Conservation (phyloP, 2,329 filamentous ascomycete genomes). For the Diaporthe citriasiana region DNA sequence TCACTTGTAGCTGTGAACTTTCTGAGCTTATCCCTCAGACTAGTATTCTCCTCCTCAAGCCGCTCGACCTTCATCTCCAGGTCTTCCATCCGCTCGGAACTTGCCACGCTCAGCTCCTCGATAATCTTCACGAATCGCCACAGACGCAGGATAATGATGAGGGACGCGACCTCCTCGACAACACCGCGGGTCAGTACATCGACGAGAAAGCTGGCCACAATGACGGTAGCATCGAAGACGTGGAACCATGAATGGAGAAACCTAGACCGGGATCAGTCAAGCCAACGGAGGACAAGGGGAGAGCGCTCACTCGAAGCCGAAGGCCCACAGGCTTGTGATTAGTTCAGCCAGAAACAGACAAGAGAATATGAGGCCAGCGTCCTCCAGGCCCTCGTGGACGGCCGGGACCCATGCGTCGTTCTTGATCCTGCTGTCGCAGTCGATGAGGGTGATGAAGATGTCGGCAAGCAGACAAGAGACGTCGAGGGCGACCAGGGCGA, state of each 20-base stretch:
- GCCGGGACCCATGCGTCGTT: slow-evolving; percentile 58
- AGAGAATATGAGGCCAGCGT: slow-evolving; percentile 71
- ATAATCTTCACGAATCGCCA: slow-evolving; percentile 80
- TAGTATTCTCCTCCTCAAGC: slow-evolving; percentile 63
- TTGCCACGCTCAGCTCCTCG: slow-evolving; percentile 75
- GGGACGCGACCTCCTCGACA: slow-evolving; percentile 73
- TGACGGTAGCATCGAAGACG: slow-evolving; percentile 74
- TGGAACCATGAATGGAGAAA: slow-evolving; percentile 74
- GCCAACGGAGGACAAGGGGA: neutral
- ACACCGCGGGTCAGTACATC: slow-evolving; percentile 73
- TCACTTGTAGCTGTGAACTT: slow-evolving; percentile 3
- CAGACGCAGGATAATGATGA: slow-evolving; percentile 76
- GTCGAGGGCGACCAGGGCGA: slow-evolving; percentile 61
- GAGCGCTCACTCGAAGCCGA: slow-evolving; percentile 67
- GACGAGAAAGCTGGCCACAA: slow-evolving; percentile 72
- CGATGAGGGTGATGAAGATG: slow-evolving; percentile 63
- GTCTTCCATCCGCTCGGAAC: slow-evolving; percentile 72
- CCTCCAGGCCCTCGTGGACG: slow-evolving; percentile 59
- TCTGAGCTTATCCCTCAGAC: slow-evolving; percentile 47
- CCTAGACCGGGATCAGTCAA: slow-evolving; percentile 50
- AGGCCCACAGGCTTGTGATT: slow-evolving; percentile 70
- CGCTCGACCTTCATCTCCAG: slow-evolving; percentile 66
- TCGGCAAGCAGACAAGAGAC: slow-evolving; percentile 61
- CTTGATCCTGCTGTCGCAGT: slow-evolving; percentile 59
- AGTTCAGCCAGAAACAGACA: slow-evolving; percentile 76